Base-by-base conservation (phyloP, 495 filamentous ascomycete genomes). In the Penicillium cinerascens region DNA sequence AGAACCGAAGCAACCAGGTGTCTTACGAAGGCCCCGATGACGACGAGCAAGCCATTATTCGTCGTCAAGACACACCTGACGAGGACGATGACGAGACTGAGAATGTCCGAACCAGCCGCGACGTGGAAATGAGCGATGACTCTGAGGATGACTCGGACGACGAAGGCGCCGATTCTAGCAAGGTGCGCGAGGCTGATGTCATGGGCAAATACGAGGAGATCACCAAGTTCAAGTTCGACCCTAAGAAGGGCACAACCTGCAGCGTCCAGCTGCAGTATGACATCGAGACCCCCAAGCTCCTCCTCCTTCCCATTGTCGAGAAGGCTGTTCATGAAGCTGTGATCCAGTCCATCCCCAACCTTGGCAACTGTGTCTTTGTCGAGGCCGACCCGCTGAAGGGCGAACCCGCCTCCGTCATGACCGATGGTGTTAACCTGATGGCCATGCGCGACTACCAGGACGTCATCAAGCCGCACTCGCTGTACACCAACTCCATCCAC, bases 21-120 rank as follows among this genome's bases (percentile, higher is more conserved):
- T 90, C 88, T 11, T 98, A 97, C 64, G 95, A 88, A 35, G 91
- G 81, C 6, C 91, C 91, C 26, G 92, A 97, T 60, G 92, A 95
- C 26, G 95, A 89, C 6, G 93, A 98, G 65, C 83, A 91, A 56
- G 83, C 71, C 17, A 85, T 92, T 56, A 70, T 86, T 39, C 61
- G 56, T n/a, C 61, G 58, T 13, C 69, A 71, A 77, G 70, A 74
- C 64, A 59, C 60, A 27, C 47, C 53, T 15, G 73, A 76, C 8
- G 72, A 62, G 25, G 76, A 76, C 6, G 68, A 70, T 26, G 73
- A 79, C 3, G 76, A 76, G 46, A 79, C 71, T 20, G 71, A 68
- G 26, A 52, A 29, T n/a, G 61, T 42, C 36, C 25, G 51, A 38
- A 21, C 45, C 20, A 47, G 50, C 4, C 51, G 51, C 17, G 63